phyloP scores from a whole-genome alignment of 2,329 filamentous ascomycete species.

The Calonectria honghensis region DNA sequence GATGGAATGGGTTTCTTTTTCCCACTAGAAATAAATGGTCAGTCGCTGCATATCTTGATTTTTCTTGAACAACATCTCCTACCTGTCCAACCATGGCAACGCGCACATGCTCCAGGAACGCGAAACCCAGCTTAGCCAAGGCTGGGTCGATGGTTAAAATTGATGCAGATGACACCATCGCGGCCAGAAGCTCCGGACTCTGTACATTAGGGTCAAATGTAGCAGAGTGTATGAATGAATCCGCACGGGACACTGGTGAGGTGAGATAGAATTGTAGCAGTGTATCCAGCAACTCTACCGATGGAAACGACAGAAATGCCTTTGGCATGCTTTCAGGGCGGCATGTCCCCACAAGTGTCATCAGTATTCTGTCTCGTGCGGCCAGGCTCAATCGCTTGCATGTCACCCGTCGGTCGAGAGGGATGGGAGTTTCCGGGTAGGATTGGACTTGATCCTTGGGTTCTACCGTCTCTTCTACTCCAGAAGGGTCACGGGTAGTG shows the following conservation, averaged over 20 bases:
- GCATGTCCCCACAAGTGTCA: slow-evolving; percentile 6
- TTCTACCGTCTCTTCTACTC: background rate
- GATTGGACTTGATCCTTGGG: background rate
- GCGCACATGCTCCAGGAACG: slow-evolving; percentile 1
- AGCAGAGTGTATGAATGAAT: slow-evolving; percentile 17
- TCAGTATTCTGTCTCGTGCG: slow-evolving; percentile 17
- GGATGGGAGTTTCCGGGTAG: slow-evolving; percentile 1
- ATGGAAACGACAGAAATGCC: slow-evolving; percentile 25
- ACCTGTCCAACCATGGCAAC: slow-evolving; percentile 5
- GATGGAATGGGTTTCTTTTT: background rate
- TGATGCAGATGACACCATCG: slow-evolving; percentile 17
- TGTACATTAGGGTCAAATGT: slow-evolving; percentile 22
- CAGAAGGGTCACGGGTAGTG: background rate
- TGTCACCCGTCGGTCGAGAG: background rate
- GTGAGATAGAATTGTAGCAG: slow-evolving; percentile 26
- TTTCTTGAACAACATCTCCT: background rate
- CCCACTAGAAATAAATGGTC: background rate
- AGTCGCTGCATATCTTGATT: background rate
- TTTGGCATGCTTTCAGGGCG: slow-evolving; percentile 10
- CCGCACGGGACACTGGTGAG: slow-evolving; percentile 15
- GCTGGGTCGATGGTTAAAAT: slow-evolving; percentile 16
- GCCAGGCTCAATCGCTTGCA: slow-evolving; percentile 5
- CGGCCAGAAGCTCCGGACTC: slow-evolving; percentile 25
- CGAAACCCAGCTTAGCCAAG: slow-evolving; percentile 10
- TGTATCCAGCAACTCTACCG: slow-evolving; percentile 9